A percentile compares a stretch with the other conserved stretches of the same genome.
Conservation (phyloP, 805 yeast species). For the Brettanomyces anomalus region DNA sequence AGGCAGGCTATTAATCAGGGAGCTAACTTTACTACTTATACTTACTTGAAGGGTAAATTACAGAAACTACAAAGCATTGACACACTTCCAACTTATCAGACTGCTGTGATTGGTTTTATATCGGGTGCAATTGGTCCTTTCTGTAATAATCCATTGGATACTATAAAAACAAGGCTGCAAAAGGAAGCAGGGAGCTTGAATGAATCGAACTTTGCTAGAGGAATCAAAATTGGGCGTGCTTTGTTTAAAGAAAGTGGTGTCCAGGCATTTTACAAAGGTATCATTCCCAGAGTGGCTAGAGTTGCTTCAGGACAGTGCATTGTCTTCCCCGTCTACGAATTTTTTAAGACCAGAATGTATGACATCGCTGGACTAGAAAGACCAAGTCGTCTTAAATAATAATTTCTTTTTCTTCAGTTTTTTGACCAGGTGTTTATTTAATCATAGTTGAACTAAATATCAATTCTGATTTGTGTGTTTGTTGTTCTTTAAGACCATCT, state of each 20-base stretch:
- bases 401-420: neutral
- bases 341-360: conserved; percentile 61
- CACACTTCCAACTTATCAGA: conserved; percentile 85
- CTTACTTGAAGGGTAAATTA: conserved; percentile 66
- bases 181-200: conserved; percentile 66
- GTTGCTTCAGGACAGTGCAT: conserved; percentile 99
- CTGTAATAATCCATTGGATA: conserved; percentile 95
- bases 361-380: conserved; percentile 17
- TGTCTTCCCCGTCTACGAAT: conserved; percentile 94
- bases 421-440: too few relatives aligned
- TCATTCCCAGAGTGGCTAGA: conserved; percentile 97
- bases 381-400: conserved; percentile 13
- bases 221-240: conserved; percentile 69
- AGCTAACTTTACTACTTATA: conserved; percentile 93
- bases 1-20: conserved; percentile 98
- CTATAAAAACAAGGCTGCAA: conserved; percentile 94
- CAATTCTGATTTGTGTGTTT: too few relatives aligned
- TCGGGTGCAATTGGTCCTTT: conserved; percentile 98
- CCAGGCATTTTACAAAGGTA: conserved; percentile 88
- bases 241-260: conserved; percentile 85
- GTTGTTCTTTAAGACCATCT: too few relatives aligned
- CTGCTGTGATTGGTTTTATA: conserved; percentile 80
- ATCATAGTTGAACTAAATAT: too few relatives aligned
- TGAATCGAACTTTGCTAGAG: conserved; percentile 65
- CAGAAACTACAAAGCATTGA: conserved; percentile 49